Conservation (phyloP, 2,329 filamentous ascomycete species). For the Colletotrichum falcatum region DNA sequence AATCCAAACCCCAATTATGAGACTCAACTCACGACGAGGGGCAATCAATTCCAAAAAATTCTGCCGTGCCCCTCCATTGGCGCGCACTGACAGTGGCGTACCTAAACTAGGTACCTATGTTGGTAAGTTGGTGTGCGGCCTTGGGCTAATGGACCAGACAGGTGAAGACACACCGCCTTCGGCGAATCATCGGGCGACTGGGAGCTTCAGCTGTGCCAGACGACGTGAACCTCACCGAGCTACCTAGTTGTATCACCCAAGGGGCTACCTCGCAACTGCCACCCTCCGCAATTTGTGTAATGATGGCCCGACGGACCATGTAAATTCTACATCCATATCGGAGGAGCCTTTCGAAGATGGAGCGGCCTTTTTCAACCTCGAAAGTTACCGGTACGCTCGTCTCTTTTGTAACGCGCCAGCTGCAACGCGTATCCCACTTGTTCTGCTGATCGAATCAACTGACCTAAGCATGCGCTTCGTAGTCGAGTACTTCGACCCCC, state of each 20-base stretch:
- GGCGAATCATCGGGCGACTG: constrained; percentile 18
- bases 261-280: constrained; percentile 6
- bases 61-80: constrained; percentile 44
- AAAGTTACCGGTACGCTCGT: constrained; percentile 76
- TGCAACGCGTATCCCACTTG: not conserved
- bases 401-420: constrained; percentile 3
- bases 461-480: constrained; percentile 30
- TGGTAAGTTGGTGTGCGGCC: constrained; percentile 24
- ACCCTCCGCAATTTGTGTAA: constrained; percentile 4
- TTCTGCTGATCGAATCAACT: constrained; percentile 14
- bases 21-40: constrained; percentile 1
- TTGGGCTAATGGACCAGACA: constrained; percentile 21
- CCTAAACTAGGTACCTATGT: no score
- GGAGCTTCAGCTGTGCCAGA: not conserved
- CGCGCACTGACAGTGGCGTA: not conserved
- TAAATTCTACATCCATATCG: constrained; percentile 28
- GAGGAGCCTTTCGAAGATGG: constrained; percentile 62
- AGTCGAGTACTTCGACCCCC: constrained; percentile 98
- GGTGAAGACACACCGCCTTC: constrained; percentile 25
- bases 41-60: constrained; percentile 40
- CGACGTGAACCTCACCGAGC: constrained; percentile 19
- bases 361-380: constrained; percentile 76
- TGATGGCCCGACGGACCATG: constrained; percentile 25
- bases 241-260: constrained; percentile 8
- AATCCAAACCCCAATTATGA: constrained; percentile 1